Conservation (phyloP, 108 stramenopile species). For the Nitzschia inconspicua region DNA sequence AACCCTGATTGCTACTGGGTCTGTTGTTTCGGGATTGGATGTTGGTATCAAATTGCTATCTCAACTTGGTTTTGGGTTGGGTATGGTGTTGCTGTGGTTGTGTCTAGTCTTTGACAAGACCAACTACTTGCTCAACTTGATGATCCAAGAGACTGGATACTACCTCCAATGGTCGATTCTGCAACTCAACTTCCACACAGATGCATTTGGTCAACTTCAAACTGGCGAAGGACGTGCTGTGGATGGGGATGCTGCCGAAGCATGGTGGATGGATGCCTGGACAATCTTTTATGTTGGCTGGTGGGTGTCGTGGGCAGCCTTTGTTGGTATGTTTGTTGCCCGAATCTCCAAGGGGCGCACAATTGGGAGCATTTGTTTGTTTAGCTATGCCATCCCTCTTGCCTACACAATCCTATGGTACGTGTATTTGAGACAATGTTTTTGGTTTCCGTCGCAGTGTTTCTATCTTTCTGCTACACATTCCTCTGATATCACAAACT, state of each 20-base stretch:
- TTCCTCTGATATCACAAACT: too few species aligned
- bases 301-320: slow-evolving; percentile 69
- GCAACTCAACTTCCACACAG: slow-evolving; percentile 41
- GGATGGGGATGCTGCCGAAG: slow-evolving; percentile 35
- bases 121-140: slow-evolving; percentile 44
- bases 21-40: slow-evolving; percentile 52
- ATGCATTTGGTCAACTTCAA: slow-evolving; percentile 45
- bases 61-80: slow-evolving; percentile 39
- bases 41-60: slow-evolving; percentile 56
- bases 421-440: too few species aligned
- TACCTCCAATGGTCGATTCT: slow-evolving; percentile 52
- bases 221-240: slow-evolving; percentile 40
- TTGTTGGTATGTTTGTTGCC: slow-evolving; percentile 70
- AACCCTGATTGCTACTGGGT: slow-evolving; percentile 43
- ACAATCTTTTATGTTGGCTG: slow-evolving; percentile 69
- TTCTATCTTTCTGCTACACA: too few species aligned
- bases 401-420: slow-evolving; percentile 43
- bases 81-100: slow-evolving; percentile 35
- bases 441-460: too few species aligned
- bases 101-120: slow-evolving; percentile 58
- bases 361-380: slow-evolving; percentile 38
- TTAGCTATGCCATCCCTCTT: slow-evolving; percentile 29
- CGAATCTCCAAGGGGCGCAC: slow-evolving; percentile 59
- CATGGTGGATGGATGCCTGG: slow-evolving; percentile 57
- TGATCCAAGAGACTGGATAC: slow-evolving; percentile 42